These are phyloP conservation scores for Myxozyma kluyveri DNA, from an alignment of 805 yeast genomes.

Conservation along the genomic window DNA sequence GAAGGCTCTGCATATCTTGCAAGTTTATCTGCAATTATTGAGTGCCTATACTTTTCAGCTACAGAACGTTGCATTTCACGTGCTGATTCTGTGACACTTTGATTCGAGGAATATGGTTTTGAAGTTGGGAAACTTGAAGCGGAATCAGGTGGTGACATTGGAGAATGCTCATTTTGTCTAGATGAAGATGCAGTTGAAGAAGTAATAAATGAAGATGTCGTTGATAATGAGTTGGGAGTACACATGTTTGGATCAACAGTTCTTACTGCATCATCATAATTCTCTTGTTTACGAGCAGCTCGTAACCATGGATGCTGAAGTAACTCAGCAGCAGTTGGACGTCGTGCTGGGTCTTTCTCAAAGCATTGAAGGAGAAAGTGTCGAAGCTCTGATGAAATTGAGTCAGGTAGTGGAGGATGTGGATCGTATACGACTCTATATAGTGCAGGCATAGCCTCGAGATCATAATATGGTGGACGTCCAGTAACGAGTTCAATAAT, in stretches of 20 bases:
- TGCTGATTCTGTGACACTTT: not conserved
- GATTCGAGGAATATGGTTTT: not conserved
- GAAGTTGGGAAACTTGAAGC: not conserved
- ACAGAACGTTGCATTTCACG: slow-evolving; percentile 7
- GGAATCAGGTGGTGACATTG: not conserved
- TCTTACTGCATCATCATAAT: slow-evolving; percentile 7
- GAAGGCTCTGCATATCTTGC: slow-evolving; percentile 3
- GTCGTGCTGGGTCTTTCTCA: slow-evolving; percentile 60
- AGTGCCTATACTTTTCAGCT: slow-evolving; percentile 2
- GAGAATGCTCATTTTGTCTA: not conserved
- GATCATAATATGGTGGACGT: slow-evolving; percentile 72
- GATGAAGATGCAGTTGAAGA: not conserved
- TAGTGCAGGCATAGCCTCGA: slow-evolving; percentile 72
- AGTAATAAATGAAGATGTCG: not conserved
- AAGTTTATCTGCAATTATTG: slow-evolving; percentile 6
- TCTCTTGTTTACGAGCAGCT: not conserved
- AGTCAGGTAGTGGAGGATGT: slow-evolving; percentile 64
- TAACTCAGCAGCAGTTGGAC: slow-evolving; percentile 57
- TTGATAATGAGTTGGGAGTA: not conserved
- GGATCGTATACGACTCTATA: slow-evolving; percentile 80
- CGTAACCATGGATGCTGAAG: slow-evolving; percentile 47
- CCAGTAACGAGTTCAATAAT: slow-evolving; percentile 82
- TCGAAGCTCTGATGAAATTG: slow-evolving; percentile 42
- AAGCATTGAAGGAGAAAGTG: slow-evolving; percentile 69
- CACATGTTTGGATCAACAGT: not conserved